Percentiles rank a stretch among this genome's conserved stretches.
phyloP scores from a whole-genome alignment of 345 rosid genomes.

The Lepidium didymum region DNA sequence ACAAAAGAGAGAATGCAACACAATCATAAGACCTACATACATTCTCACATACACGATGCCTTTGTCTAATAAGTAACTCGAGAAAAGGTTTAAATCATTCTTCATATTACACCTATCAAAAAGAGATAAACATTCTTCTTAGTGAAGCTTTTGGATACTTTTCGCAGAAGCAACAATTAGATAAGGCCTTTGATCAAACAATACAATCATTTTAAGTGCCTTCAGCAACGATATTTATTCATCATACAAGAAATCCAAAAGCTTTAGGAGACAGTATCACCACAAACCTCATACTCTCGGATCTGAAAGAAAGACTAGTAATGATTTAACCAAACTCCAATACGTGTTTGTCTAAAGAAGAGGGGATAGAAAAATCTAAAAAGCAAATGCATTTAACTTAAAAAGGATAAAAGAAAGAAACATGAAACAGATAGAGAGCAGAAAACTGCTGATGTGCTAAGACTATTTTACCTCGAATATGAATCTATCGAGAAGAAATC shows the following conservation, averaged over 20 bases:
- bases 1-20: not conserved
- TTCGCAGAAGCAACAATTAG: slow-evolving; percentile 1
- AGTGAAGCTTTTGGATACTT: not conserved
- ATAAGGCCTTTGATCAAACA: not conserved
- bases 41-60: not conserved
- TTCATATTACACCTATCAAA: not conserved
- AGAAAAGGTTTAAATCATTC: not conserved
- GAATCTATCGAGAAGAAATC: slow-evolving; percentile 84
- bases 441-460: not conserved
- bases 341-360: not conserved
- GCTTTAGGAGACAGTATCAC: not conserved
- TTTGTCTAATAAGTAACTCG: too few relatives aligned
- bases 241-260: not conserved
- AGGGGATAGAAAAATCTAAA: not conserved
- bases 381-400: not conserved
- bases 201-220: slow-evolving; percentile 9
- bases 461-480: slow-evolving; percentile 60
- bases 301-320: not conserved
- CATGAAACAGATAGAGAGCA: not conserved
- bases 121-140: slow-evolving; percentile 1
- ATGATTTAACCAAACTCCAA: not conserved
- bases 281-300: not conserved
- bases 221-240: not conserved
- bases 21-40: not conserved
- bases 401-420: not conserved